Evolutionary conservation across 208 protist species (phyloP).

Genomic region (Herpetomonas tarakana): DNA sequence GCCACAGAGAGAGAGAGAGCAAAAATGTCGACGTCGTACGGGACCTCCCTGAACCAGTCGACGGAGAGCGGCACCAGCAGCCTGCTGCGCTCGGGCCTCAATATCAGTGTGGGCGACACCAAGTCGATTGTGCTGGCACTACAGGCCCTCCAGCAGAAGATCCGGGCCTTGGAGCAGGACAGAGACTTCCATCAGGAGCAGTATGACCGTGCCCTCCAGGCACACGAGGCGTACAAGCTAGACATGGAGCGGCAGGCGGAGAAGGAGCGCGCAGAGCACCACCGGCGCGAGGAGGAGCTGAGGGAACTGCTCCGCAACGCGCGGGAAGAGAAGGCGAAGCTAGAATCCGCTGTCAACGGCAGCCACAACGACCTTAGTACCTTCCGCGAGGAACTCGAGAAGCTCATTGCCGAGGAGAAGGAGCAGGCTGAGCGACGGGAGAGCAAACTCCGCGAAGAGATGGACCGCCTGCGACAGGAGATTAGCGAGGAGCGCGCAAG

Average conservation of each 20-base stretch:
- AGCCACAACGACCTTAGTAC: constrained; percentile 48
- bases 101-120: constrained; percentile 88
- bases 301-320: constrained; percentile 64
- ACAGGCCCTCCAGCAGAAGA: constrained; percentile 87
- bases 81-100: constrained; percentile 80
- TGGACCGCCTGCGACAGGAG: constrained; percentile 52
- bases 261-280: constrained; percentile 69
- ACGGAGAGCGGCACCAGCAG: constrained; percentile 68
- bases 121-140: constrained; percentile 89
- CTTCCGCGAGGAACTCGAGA: constrained; percentile 76
- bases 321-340: constrained; percentile 54
- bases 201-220: constrained; percentile 73
- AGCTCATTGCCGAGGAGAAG: constrained; percentile 69
- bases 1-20: too few relatives aligned
- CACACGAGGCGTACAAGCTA: constrained; percentile 85
- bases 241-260: constrained; percentile 85
- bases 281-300: constrained; percentile 71
- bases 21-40: constrained; percentile 15
- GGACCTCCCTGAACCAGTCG: constrained; percentile 36
- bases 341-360: constrained; percentile 50
- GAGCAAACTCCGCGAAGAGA: constrained; percentile 40
- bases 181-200: constrained; percentile 87
- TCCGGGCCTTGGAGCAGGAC: constrained; percentile 82
- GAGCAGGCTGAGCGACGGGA: constrained; percentile 59
- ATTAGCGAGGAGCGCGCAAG: constrained; percentile 53